Evolutionary conservation across 208 protist species (phyloP).

Genomic region (Lotmaria passim): DNA sequence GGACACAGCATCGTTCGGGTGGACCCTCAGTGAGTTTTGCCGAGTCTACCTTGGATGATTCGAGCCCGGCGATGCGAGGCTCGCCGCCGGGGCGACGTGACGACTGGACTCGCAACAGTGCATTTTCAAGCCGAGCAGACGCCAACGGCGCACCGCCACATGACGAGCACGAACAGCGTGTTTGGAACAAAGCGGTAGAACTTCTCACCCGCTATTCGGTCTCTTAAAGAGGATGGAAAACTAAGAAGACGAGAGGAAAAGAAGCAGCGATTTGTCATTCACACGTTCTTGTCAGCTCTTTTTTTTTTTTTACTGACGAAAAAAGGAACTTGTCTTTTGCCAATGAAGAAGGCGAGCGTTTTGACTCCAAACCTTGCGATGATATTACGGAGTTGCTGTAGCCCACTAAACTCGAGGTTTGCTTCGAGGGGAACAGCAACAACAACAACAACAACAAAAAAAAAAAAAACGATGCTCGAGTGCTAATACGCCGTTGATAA

Average conservation of each 20-base stretch:
- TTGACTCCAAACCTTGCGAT: too few species aligned
- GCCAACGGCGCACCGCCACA: neutral
- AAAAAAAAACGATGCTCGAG: too few species aligned
- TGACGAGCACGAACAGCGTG: slow-evolving; percentile 45
- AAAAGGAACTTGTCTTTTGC: too few species aligned
- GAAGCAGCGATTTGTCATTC: neutral
- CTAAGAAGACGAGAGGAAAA: neutral
- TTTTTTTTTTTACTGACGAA: too few species aligned
- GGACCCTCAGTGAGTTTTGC: slow-evolving; percentile 5
- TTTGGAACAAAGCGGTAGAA: slow-evolving; percentile 55
- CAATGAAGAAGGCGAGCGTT: too few species aligned
- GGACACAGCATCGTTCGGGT: neutral
- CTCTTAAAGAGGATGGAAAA: slow-evolving; percentile 9
- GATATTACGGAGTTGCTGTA: too few species aligned
- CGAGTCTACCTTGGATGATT: neutral
- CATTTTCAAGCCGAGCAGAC: neutral
- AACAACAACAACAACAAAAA: too few species aligned
- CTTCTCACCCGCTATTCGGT: slow-evolving; percentile 49
- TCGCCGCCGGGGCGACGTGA: too few species aligned
- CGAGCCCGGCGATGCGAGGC: neutral
- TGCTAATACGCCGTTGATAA: too few species aligned
- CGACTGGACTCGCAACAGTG: neutral
- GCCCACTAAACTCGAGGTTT: too few species aligned
- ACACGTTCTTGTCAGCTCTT: neutral
- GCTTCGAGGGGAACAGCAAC: too few species aligned